Conservation (phyloP, 2,329 filamentous ascomycete species). For the Xylariaceae sp. region DNA sequence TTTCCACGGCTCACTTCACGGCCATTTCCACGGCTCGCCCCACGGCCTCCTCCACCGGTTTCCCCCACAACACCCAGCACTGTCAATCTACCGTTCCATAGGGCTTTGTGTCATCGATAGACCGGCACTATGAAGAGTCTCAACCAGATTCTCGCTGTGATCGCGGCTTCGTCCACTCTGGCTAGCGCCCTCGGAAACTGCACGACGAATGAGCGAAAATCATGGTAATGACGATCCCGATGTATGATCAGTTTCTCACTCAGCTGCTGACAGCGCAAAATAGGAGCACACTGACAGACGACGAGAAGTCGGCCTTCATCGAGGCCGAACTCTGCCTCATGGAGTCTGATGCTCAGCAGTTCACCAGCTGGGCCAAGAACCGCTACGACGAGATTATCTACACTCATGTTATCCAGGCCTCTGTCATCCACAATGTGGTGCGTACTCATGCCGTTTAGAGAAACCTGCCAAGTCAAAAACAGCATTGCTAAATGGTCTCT, state of each 20-base stretch:
- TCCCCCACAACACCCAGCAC: no score
- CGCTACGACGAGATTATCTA: conserved; percentile 1
- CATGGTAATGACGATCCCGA: not conserved
- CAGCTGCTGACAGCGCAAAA: not conserved
- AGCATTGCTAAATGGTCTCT: not conserved
- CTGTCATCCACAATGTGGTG: conserved; percentile 1
- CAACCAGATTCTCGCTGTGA: not conserved
- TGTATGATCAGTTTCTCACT: not conserved
- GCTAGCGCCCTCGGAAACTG: not conserved
- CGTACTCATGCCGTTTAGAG: not conserved
- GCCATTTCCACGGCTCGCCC: not conserved
- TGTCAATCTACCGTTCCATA: no score
- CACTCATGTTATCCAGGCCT: conserved; percentile 1
- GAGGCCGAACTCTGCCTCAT: not conserved
- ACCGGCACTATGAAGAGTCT: not conserved
- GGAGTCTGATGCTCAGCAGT: not conserved
- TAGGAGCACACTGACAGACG: not conserved
- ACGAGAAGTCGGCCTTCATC: conserved; percentile 1
- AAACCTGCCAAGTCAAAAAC: no score
- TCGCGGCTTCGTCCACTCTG: not conserved
- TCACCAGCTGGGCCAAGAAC: not conserved
- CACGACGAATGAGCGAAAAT: not conserved
- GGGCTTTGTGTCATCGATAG: not conserved
- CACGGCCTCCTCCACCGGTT: not conserved
- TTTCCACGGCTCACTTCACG: not conserved